Evolutionary conservation across 179 eudicot genomes (phyloP), one percentile per base, ranked within the genome.

Genomic region (Actinidia polygama): DNA sequence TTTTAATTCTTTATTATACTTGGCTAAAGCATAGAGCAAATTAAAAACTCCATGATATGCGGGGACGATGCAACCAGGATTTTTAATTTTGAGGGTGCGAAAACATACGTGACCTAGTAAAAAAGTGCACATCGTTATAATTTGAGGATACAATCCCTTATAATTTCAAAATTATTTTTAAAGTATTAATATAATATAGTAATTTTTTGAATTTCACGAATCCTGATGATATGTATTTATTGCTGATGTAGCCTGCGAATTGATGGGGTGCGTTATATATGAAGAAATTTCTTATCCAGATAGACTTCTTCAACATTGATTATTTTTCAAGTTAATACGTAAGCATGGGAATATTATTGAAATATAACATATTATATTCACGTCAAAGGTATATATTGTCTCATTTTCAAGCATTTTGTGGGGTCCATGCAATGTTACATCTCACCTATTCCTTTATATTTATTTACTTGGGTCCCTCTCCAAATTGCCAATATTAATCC

Each of bases 361-460:
- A 78, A 54, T 69, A 26, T 77, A 4, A 21, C 16, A n/a, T 77
- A 44, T 69, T 63, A 15, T 57, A 30, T 57, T 67, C 68, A 2
- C 64, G 79, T 83, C 85, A 83, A 83, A 78, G 79, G 78, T 59
- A 73, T 78, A 50, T n/a, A 62, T 78, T 77, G 81, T 78, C 78
- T 78, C 81, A 78, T 70, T 78, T 77, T 71, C 77, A 77, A 69
- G 61, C 76, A 68, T 69, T 77, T 44, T 68, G 72, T 69, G 80
- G 81, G 46, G 58, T 81, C 85, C 85, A 78, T 68, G 8, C 74
- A 70, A 83, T 59, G 81, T 83, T 66, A 55, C 81, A 46, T 77
- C 75, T 77, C 54, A 82, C 81, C 77, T 82, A 67, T 82, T 54
- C 44, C 10, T 40, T n/a, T 73, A 74, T 53, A 51, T 49, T 4